Conservation (phyloP, 345 rosid species). For the Pistacia vera region DNA sequence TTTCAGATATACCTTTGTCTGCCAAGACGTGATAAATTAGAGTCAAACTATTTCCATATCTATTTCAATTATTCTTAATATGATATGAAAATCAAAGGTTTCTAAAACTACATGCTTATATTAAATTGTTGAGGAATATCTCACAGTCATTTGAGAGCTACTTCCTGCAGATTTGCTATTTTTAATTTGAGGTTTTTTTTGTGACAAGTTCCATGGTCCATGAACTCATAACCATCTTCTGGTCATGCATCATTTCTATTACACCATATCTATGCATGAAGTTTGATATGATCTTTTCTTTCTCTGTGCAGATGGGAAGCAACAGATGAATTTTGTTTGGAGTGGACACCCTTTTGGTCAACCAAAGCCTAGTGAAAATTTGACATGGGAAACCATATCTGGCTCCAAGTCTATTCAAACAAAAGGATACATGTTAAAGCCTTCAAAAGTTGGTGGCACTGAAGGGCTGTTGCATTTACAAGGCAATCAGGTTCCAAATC, state of each 20-base stretch:
- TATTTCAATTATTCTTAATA: background rate
- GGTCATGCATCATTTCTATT: constrained; percentile 3
- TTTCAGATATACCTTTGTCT: background rate
- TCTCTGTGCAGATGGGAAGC: constrained; percentile 68
- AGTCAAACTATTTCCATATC: background rate
- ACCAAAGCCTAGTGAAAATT: constrained; percentile 38
- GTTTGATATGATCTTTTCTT: constrained; percentile 23
- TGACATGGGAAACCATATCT: constrained; percentile 50
- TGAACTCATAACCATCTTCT: background rate
- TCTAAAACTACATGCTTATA: background rate
- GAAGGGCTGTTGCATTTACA: constrained; percentile 43
- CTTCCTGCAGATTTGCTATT: background rate
- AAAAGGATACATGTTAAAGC: constrained; percentile 42
- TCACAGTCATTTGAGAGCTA: background rate
- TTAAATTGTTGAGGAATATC: background rate
- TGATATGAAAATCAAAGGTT: background rate
- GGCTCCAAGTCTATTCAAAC: constrained; percentile 48
- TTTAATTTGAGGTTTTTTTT: background rate
- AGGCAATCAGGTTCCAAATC: constrained; percentile 34
- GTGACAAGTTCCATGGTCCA: background rate
- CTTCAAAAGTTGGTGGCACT: constrained; percentile 44
- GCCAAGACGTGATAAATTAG: background rate
- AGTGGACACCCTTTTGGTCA: constrained; percentile 48
- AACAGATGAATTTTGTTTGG: constrained; percentile 55
- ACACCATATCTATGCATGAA: constrained; percentile 3